phyloP scores from a whole-genome alignment of 257 asterid species.

The Lavandula angustifolia region DNA sequence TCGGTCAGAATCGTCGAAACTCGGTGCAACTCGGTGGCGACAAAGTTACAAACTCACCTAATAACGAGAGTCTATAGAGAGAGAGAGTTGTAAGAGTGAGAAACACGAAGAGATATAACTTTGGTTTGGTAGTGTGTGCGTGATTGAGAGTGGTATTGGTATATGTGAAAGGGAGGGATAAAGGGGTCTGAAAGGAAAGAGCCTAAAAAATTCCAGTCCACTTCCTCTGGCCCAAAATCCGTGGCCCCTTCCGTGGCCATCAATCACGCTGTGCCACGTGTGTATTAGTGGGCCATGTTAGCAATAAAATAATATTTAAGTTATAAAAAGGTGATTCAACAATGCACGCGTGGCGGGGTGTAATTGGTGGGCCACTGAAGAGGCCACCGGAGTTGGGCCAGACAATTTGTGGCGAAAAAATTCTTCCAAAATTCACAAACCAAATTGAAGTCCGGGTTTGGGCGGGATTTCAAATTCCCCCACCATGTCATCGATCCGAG shows the following conservation, averaged over 20 bases:
- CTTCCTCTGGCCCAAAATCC: too few relatives aligned
- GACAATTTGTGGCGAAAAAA: too few relatives aligned
- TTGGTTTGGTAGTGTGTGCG: slow-evolving; percentile 35
- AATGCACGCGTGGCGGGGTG: too few relatives aligned
- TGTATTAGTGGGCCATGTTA: too few relatives aligned
- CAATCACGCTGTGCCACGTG: too few relatives aligned
- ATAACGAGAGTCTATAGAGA: slow-evolving; percentile 32
- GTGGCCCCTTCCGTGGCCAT: too few relatives aligned
- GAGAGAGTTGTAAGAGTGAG: slow-evolving; percentile 36
- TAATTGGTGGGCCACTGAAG: too few relatives aligned
- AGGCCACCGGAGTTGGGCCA: too few relatives aligned
- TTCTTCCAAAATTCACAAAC: slow-evolving; percentile 44
- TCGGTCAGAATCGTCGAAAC: slow-evolving; percentile 40
- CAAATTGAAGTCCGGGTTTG: slow-evolving; percentile 91
- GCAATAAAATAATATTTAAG: too few relatives aligned
- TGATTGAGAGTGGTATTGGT: slow-evolving; percentile 47
- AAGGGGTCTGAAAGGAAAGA: slow-evolving; percentile 54
- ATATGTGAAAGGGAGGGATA: slow-evolving; percentile 44
- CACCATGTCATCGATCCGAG: slow-evolving; percentile 69
- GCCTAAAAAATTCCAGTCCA: too few relatives aligned
- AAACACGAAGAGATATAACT: slow-evolving; percentile 41
- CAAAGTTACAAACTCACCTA: slow-evolving; percentile 34
- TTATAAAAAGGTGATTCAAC: too few relatives aligned
- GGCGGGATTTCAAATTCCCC: slow-evolving; percentile 84
- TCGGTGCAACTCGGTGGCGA: slow-evolving; percentile 43